Percentiles rank a stretch among this genome's conserved stretches.
These are phyloP conservation scores for Sarocladiaceae sp. DNA, from an alignment of 2,329 filamentous ascomycete species.

Conservation along the genomic window DNA sequence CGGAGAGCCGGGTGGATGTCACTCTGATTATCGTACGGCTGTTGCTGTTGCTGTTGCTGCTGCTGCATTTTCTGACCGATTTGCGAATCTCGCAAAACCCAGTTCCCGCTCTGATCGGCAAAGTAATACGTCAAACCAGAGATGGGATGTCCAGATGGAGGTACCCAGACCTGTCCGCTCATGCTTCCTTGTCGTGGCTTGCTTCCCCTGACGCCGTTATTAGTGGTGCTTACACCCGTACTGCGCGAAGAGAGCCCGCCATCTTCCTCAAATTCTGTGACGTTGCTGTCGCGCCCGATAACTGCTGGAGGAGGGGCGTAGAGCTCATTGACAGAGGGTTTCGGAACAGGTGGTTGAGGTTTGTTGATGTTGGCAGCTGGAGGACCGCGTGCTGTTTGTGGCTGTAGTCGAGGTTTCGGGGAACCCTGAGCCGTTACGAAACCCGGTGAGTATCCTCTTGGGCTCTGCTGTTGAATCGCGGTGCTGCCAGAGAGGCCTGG, in stretches of 20 bases:
- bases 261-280: slow-evolving; percentile 49
- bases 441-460: too few relatives aligned
- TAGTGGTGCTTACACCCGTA: slow-evolving; percentile 1
- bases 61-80: slow-evolving; percentile 4
- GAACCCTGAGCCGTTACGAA: too few relatives aligned
- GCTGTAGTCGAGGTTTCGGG: too few relatives aligned
- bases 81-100: slow-evolving; percentile 32
- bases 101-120: slow-evolving; percentile 47
- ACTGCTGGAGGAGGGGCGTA: slow-evolving; percentile 8
- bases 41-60: background rate
- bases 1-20: slow-evolving; percentile 2
- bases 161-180: slow-evolving; percentile 45
- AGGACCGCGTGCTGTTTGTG: too few relatives aligned
- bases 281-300: slow-evolving; percentile 33
- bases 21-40: background rate
- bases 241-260: slow-evolving; percentile 25
- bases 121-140: slow-evolving; percentile 43
- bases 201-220: background rate
- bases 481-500: background rate
- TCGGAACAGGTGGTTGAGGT: slow-evolving; percentile 11
- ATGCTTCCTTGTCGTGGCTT: slow-evolving; percentile 14
- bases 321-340: slow-evolving; percentile 24
- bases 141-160: slow-evolving; percentile 38
- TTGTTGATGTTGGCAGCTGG: slow-evolving; percentile 7
- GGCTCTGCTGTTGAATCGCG: background rate